Evolutionary conservation across 2,329 filamentous ascomycete genomes (phyloP), one percentile per base, ranked within the genome.

Genomic region (Pyrenophora tritici-repentis): DNA sequence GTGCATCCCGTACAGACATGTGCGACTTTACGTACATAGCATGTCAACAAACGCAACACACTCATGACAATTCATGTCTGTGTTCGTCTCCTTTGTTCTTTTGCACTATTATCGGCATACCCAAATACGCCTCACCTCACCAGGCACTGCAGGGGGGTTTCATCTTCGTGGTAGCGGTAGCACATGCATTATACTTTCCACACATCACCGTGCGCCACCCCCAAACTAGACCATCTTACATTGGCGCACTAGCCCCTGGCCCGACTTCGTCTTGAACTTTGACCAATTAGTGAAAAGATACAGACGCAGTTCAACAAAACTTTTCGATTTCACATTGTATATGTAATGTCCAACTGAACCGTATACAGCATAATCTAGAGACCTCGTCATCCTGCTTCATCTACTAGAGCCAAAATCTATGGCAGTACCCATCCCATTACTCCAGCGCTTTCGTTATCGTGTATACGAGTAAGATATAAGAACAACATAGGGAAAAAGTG

Each of bases 311-410:
- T 44, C 13, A 20, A 34, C 40, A 41, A 35, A 52, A 49, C 54
- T 54, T 56, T 56, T 50, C 46, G 36, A 52, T 41, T 55, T 41
- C 41, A 34, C 9, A 18, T 4, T 34, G 42, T 40, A 22, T 33
- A 49, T 53, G 39, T 53, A 56, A 29, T 32, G 33, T 17, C 41
- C 36, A 37, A 46, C 43, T 17, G 46, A 20, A 39, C 53, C 34
- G 34, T 49, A 34, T 53, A 45, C 26, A 42, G 44, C 42, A 45
- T 44, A 34, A 38, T 14, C 41, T 24, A 24, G n/a, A 20, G 34
- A 26, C 39, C 18, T 39, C 47, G 16, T 35, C 33, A 31, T 49
- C 17, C 47, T 44, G 17, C 26, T 12, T 29, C 26, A 12, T 34
- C 35, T 39, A 38, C 26, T 32, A 20, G 18, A 36, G 17, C 17